These are phyloP conservation scores for Saturnispora sekii DNA, from an alignment of 805 yeast genomes.

Conservation along the genomic window DNA sequence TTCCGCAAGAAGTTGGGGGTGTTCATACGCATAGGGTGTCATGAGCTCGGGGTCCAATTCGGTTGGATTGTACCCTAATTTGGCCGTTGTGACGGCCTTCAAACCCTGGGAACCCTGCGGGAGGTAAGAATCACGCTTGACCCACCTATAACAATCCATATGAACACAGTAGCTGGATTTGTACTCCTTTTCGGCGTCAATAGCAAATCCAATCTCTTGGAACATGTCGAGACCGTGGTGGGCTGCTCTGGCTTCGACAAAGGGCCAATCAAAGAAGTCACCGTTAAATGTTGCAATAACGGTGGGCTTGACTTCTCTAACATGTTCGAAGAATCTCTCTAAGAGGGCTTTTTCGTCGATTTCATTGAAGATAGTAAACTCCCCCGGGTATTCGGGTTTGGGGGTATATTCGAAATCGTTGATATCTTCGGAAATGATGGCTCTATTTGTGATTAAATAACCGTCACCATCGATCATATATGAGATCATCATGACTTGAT, in stretches of 20 bases:
- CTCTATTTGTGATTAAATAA: conserved; percentile 84
- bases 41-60: conserved; percentile 95
- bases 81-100: conserved; percentile 94
- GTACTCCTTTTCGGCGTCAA: conserved; percentile 84
- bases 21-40: conserved; percentile 95
- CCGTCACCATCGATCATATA: conserved; percentile 99
- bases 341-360: conserved; percentile 69
- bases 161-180: conserved; percentile 88
- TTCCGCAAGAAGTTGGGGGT: conserved; percentile 87
- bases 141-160: conserved; percentile 98
- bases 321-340: conserved; percentile 77
- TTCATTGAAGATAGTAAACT: conserved; percentile 85
- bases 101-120: conserved; percentile 99
- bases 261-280: conserved; percentile 99
- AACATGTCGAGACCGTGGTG: conserved; percentile 82
- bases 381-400: conserved; percentile 88
- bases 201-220: conserved; percentile 88
- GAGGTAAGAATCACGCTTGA: conserved; percentile 89
- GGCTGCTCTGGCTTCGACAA: conserved; percentile 79
- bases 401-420: conserved; percentile 98
- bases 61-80: conserved; percentile 91
- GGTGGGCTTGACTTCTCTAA: conserved; percentile 81
- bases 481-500: conserved; percentile 97
- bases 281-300: conserved; percentile 98
- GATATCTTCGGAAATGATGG: conserved; percentile 87